phyloP scores from a whole-genome alignment of 2,329 filamentous ascomycete species.

The Triangularia setosa region DNA sequence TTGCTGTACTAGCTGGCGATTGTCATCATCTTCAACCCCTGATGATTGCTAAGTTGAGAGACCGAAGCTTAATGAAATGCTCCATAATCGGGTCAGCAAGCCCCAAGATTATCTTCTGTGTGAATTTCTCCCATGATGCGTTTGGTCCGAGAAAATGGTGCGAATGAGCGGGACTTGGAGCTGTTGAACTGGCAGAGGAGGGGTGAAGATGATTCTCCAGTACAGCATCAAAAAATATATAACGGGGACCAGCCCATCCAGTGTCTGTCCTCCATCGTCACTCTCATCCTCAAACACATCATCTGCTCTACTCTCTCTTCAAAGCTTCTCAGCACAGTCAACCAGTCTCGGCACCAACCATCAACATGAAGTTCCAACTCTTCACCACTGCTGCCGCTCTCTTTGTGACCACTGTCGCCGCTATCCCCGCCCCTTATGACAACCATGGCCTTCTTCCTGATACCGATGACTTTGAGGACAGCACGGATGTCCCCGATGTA shows the following conservation, averaged over 20 bases:
- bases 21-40: neutral
- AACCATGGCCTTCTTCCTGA: slow-evolving; percentile 11
- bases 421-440: slow-evolving; percentile 21
- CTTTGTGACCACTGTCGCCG: slow-evolving; percentile 28
- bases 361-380: slow-evolving; percentile 25
- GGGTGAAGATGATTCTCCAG: neutral
- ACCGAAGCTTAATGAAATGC: neutral
- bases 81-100: slow-evolving; percentile 8
- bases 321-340: neutral
- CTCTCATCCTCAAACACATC: neutral
- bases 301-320: neutral
- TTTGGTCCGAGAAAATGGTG: neutral
- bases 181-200: neutral
- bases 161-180: neutral
- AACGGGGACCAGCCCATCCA: neutral
- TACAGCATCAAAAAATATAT: neutral
- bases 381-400: slow-evolving; percentile 26
- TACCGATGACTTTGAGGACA: slow-evolving; percentile 9
- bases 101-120: neutral
- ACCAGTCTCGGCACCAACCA: neutral
- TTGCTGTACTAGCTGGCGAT: neutral
- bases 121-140: neutral
- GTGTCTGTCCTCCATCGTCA: neutral
- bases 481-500: neutral
- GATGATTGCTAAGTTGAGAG: neutral